Percentiles rank a stretch among this genome's conserved stretches.
These are phyloP conservation scores for Taphrina flavorubra DNA, from an alignment of 1,139 yeast species.

Conservation along the genomic window DNA sequence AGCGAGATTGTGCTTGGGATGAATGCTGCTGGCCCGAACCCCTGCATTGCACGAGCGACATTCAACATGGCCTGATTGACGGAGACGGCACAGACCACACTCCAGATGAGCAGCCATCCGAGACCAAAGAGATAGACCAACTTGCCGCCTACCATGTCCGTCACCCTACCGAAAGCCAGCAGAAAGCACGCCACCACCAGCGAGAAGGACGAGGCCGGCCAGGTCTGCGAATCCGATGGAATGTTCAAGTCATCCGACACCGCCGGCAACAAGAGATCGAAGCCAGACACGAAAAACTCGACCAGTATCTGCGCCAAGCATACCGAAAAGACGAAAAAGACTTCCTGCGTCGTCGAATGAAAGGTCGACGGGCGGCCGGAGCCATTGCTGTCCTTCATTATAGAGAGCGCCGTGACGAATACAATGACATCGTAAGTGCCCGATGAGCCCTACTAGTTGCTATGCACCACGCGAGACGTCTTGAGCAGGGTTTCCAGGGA, in stretches of 20 bases:
- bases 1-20: conserved; percentile 25
- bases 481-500: too few relatives aligned
- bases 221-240: conserved; percentile 14
- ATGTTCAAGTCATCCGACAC: conserved; percentile 15
- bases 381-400: neutral
- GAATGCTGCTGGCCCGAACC: conserved; percentile 32
- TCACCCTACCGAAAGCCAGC: conserved; percentile 29
- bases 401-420: neutral
- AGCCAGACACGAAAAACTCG: conserved; percentile 21
- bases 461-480: too few relatives aligned
- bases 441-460: too few relatives aligned
- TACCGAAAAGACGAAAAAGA: conserved; percentile 27
- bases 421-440: too few relatives aligned
- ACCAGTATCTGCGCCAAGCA: conserved; percentile 26
- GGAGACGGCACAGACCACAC: conserved; percentile 26
- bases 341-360: conserved; percentile 20
- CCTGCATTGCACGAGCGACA: conserved; percentile 37
- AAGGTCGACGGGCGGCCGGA: conserved; percentile 7
- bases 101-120: conserved; percentile 27
- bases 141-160: conserved; percentile 30
- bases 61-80: conserved; percentile 10
- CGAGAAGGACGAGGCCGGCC: conserved; percentile 30
- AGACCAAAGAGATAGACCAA: conserved; percentile 29
- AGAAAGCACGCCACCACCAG: conserved; percentile 33
- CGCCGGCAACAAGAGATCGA: conserved; percentile 14